Evolutionary conservation across 2,329 filamentous ascomycete species (phyloP), one percentile per base, ranked within the genome.

Genomic region (Penicillium sp.): DNA sequence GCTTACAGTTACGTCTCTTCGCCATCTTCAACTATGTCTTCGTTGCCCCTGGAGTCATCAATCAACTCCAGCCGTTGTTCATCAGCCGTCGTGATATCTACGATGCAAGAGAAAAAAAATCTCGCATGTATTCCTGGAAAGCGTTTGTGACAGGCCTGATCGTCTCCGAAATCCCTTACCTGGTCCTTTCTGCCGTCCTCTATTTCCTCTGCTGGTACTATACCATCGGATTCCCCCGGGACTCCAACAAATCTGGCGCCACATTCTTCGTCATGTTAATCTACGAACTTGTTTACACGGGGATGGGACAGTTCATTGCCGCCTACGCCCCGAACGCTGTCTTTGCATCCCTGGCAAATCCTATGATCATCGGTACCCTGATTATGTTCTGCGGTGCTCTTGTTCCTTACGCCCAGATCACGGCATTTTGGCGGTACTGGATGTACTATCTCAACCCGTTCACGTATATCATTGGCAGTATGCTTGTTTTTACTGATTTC

Each of bases 251-350:
- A 19, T 62, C 70, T 6, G 70, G 70, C 2, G 62, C 61, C 61
- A 81, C 84, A 2, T 91, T 87, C 74, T 76, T 91, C 39, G 89
- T 92, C 82, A 84, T 83, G 13, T 70, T 91, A 59, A 78, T 91
- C 3, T 90, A 91, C 73, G 89, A 85, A 72, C 73, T 91, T 18
- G 88, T 90, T 75, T 82, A 85, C 69, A 82, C 80, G 18, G 84
- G 78, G 58, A 91, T 86, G 83, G 89, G 87, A 13, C 89, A 90
- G 69, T 91, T 87, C 84, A 88, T 92, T 60, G 87, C 85, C 53
- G 88, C 90, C 0, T 90, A 90, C 67, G 86, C 88, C 0, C 88
- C 74, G 35, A 78, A 78, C 57, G 73, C 89, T 0, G 84, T 79
- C 49, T 90, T 90, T 68, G 88, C 87, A 0, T 84, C 88, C 47